phyloP scores from a whole-genome alignment of 2,329 filamentous ascomycete genomes.

The Sphaerulina vaccinii region DNA sequence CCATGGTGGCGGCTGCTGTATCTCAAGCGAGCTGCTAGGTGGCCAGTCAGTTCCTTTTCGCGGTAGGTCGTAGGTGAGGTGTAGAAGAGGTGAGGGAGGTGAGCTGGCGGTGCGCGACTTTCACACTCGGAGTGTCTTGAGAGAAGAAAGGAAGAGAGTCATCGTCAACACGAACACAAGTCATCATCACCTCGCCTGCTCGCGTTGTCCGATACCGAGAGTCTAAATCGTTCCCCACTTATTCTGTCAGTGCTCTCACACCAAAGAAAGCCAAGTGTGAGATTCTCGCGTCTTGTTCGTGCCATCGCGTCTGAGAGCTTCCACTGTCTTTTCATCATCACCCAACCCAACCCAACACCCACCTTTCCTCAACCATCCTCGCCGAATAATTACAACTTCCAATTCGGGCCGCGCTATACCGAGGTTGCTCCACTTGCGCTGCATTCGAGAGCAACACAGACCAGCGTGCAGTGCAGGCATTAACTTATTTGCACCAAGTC shows the following conservation, averaged over 20 bases:
- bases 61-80: conserved; percentile 1
- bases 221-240: no score
- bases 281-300: no score
- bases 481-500: neutral
- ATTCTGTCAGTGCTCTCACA: no score
- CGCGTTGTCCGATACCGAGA: no score
- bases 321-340: neutral
- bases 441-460: neutral
- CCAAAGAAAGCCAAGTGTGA: no score
- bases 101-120: conserved; percentile 15
- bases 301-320: neutral
- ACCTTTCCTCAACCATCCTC: neutral
- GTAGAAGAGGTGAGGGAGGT: conserved; percentile 14
- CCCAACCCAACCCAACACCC: neutral
- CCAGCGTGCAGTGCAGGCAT: neutral
- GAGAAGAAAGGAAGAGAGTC: conserved; percentile 21
- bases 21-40: conserved; percentile 29
- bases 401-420: conserved; percentile 6
- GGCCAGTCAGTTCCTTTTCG: conserved; percentile 13
- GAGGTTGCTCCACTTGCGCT: conserved; percentile 10
- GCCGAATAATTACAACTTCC: neutral
- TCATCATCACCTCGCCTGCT: no score
- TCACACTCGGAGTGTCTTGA: conserved; percentile 17
- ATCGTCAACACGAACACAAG: conserved; percentile 26
- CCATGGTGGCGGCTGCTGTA: conserved; percentile 37